Base-by-base conservation (phyloP, 2,329 filamentous ascomycete species). In the Fusarium napiforme region DNA sequence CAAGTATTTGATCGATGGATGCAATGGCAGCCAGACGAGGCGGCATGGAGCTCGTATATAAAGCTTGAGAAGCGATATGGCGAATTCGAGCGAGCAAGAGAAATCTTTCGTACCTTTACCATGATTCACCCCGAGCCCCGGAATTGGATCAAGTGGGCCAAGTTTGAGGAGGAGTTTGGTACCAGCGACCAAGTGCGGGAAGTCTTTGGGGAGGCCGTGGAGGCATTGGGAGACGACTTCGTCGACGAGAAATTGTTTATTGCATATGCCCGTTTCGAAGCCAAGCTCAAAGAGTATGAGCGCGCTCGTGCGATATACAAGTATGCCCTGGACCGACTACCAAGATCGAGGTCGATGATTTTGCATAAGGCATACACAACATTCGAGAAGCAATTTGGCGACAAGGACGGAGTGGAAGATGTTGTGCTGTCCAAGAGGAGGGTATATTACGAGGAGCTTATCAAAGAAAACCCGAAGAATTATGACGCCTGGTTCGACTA, bases 91-190 rank as follows among this genome's bases (percentile, higher is more conserved):
- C 87, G 95, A 66, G 96, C 95, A n/a, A 88, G 96, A 43, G 91
- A 92, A 49, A 96, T 99, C 75, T 98, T 97, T 81, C 90, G 94
- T 80, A 89, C 93, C 34, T 98, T 98, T 79, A 97, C 95, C 4
- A 89, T 95, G 68, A 93, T 98, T 14, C 96, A 98, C 76, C 95
- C 96, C 0, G 96, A 98, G 79, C 93, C 96, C 28, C 91, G 93
- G 78, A 98, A 98, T 79, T 99, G 96, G 95, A 97, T 99, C 84
- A 98, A 98, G 81, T 99, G 96, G 96, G 93, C 96, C 68, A 93
- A 93, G 71, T 99, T 98, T 76, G 96, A 99, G 82, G 96, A 98
- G 81, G 96, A 99, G 80, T 94, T 92, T 76, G 96, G 96, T 14
- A 97, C 95, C 3, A 96, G 92, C 79, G 96, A 98, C 78, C 82